Percentiles rank a stretch among this genome's conserved stretches.
Evolutionary conservation across 768 basidiomycete genomes (phyloP).

Genomic region (Cyclocybe aegerita): DNA sequence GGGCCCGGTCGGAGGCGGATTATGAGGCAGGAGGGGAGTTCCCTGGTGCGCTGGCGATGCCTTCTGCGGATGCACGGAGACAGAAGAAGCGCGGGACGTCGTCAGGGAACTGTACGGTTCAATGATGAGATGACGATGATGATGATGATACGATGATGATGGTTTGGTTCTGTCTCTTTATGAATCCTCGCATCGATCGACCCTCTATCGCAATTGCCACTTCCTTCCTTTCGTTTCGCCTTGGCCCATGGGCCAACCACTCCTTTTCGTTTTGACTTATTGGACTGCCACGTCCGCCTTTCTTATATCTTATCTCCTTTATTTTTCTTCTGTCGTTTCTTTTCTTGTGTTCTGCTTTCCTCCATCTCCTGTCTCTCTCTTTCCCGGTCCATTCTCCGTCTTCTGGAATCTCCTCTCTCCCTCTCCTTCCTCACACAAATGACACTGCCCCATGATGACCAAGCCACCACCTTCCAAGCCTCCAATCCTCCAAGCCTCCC

Average conservation of each 20-base stretch:
- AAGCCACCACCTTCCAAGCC: not conserved
- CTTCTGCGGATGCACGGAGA: constrained; percentile 29
- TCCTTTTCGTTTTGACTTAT: too few species aligned
- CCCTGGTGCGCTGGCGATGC: constrained; percentile 17
- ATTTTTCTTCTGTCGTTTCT: constrained; percentile 12
- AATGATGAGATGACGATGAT: constrained; percentile 27
- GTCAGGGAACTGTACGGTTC: constrained; percentile 47
- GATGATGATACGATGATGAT: too few species aligned
- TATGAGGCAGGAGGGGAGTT: not conserved
- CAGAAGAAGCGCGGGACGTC: constrained; percentile 37
- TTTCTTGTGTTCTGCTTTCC: constrained; percentile 8
- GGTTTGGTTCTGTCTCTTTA: too few species aligned
- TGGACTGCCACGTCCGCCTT: not conserved
- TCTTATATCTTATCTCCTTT: constrained; percentile 5
- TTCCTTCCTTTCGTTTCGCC: not conserved
- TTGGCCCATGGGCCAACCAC: not conserved
- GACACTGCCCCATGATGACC: not conserved
- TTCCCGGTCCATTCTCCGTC: not conserved
- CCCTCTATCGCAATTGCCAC: too few species aligned
- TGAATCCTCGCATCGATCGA: not conserved
- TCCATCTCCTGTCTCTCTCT: constrained; percentile 3
- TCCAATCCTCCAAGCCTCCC: not conserved
- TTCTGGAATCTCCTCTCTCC: constrained; percentile 1
- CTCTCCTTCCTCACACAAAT: constrained; percentile 5
- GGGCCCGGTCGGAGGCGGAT: constrained; percentile 4